These are phyloP conservation scores for Eucalyptus pauciflora DNA, from an alignment of 345 rosid species.

Conservation along the genomic window DNA sequence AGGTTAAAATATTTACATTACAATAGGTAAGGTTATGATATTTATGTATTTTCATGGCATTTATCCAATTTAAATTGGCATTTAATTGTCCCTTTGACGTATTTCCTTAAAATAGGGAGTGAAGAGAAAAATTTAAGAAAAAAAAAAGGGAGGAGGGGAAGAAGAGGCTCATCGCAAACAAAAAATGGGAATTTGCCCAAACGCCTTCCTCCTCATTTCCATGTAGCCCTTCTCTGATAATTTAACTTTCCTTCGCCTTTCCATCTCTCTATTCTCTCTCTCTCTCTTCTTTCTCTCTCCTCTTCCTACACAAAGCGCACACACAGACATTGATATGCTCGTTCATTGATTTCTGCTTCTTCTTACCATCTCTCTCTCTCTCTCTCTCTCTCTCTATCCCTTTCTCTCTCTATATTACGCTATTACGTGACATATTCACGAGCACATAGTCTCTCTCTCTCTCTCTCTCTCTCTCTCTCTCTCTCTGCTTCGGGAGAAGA, in stretches of 20 bases:
- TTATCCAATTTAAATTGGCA: not conserved
- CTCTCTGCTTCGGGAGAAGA: constrained; percentile 9
- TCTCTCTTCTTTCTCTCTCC: not conserved
- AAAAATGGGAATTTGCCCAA: not conserved
- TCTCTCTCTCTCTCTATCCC: not conserved
- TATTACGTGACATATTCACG: not conserved
- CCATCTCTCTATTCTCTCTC: not conserved
- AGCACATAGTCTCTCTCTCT: not conserved
- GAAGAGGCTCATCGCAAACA: not conserved
- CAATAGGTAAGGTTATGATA: too few relatives aligned
- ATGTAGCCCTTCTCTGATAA: not conserved
- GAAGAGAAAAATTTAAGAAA: too few relatives aligned
- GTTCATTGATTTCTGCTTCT: not conserved
- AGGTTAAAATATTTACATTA: not conserved
- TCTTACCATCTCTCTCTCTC: not conserved
- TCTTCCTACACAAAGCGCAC: not conserved
- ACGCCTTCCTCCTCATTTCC: not conserved
- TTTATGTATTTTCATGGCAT: too few relatives aligned
- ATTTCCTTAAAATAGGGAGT: not conserved
- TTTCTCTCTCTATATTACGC: not conserved
- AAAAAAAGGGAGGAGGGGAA: not conserved
- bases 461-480: not conserved
- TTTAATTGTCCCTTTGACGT: not conserved
- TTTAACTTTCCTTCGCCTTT: not conserved
- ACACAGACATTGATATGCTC: not conserved